Evolutionary conservation across 768 basidiomycete species (phyloP), one percentile per base, ranked within the genome.

Genomic region (Lepiota subincarnata): DNA sequence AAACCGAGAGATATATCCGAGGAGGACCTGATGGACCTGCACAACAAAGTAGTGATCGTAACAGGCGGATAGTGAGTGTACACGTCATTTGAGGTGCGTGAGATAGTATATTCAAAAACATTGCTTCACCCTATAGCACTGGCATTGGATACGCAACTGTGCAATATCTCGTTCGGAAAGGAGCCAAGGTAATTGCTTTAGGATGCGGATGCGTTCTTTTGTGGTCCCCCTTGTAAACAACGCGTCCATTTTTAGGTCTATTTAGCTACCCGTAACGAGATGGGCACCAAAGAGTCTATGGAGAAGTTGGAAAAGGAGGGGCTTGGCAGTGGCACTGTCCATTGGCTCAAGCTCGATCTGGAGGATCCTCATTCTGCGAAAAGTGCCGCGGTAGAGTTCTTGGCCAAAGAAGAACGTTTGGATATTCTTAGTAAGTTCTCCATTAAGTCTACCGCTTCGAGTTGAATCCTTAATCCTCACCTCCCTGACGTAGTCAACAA

Each of bases 371-470:
- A 53, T 6, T 58, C 60, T n/a, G 64, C 67, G 14, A 65, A 62
- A 40, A 54, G 34, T 6, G 52, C 66, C 28, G 67, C 58, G 4
- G 60, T 60, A 22, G 58, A 64, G 31, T 63, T 66, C 39, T 34
- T 44, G 18, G 61, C 53, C 59, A 63, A 43, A 19, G 53, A 86
- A 59, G 65, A 65, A 31, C 70, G 82, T 26, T 60, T 86, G 51
- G 83, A 86, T 59, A 68, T 84, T 6, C 59, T 86, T n/a, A 58
- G 83, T 82, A 54, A 56, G 75, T 69, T n/a, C 7, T 14, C 12
- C 11, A 5, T n/a, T n/a, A 4, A 34, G 37, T 19, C 13, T 26
- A 18, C 6, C 50, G 18, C 13, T 22, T 2, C 40, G 18, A 24
- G 8, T 12, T 16, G 24, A 39, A 40, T 13, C 10, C 2, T 34